A percentile compares a stretch with the other conserved stretches of the same genome.
phyloP scores from a whole-genome alignment of 495 filamentous ascomycete genomes.

The Lasiosphaeriaceae sp. region DNA sequence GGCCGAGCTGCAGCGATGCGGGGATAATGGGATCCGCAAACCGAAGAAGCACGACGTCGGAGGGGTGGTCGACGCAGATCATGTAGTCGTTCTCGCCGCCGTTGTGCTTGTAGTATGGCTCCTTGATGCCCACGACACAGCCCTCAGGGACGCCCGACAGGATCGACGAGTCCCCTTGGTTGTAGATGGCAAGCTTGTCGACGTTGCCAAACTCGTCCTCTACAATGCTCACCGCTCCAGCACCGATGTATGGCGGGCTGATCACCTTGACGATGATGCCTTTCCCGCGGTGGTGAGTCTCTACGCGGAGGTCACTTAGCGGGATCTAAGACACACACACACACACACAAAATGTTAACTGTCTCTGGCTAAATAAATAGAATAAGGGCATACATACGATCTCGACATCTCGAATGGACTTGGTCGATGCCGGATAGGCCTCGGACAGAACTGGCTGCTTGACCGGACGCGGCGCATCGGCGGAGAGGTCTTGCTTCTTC shows the following conservation, averaged over 20 bases:
- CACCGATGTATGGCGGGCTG: constrained; percentile 38
- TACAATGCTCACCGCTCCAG: constrained; percentile 41
- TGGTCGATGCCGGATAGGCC: constrained; percentile 31
- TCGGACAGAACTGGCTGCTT: constrained; percentile 30
- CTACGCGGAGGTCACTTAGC: constrained; percentile 35
- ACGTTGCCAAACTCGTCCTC: constrained; percentile 49
- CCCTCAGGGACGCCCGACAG: constrained; percentile 28
- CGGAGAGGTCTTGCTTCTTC: constrained; percentile 24
- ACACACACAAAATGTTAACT: neutral
- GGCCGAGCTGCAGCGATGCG: constrained; percentile 22
- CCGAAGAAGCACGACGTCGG: constrained; percentile 35
- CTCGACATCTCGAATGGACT: constrained; percentile 31
- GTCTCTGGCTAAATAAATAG: neutral
- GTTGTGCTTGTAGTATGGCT: constrained; percentile 49
- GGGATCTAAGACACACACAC: constrained; percentile 29
- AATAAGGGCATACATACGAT: constrained; percentile 18
- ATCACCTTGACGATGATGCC: constrained; percentile 42
- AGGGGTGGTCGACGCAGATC: constrained; percentile 52
- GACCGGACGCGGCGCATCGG: constrained; percentile 26
- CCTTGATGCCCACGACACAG: constrained; percentile 44
- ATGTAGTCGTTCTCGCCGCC: constrained; percentile 37
- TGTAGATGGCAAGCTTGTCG: constrained; percentile 45
- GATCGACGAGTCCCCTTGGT: constrained; percentile 37
- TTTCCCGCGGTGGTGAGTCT: constrained; percentile 49
- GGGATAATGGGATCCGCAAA: constrained; percentile 27